Evolutionary conservation across 352 stramenopile genomes (phyloP).

Genomic region (Synura sp.): DNA sequence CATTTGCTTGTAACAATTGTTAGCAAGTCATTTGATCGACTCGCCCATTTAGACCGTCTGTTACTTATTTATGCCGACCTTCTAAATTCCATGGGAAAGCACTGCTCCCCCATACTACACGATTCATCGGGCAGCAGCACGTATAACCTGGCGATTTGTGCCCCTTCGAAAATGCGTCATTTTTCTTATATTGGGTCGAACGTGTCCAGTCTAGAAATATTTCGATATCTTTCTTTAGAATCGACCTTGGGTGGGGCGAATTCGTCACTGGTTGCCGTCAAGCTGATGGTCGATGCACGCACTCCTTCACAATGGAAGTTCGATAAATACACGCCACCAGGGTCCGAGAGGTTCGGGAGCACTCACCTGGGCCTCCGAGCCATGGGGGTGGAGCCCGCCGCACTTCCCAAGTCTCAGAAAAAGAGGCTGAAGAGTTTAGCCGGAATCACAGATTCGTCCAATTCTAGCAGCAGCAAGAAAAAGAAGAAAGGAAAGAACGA

Average conservation of each 20-base stretch:
- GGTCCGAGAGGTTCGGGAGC: constrained; percentile 6
- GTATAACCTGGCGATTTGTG: not conserved
- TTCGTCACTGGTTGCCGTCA: not conserved
- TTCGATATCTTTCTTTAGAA: not conserved
- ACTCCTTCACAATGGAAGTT: constrained; percentile 30
- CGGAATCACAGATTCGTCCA: not conserved
- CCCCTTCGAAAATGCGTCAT: not conserved
- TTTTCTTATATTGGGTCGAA: not conserved
- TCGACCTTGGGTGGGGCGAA: not conserved
- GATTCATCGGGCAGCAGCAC: not conserved
- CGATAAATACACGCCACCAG: not conserved
- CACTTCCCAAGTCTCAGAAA: not conserved
- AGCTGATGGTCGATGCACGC: not conserved
- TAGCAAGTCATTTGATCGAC: not conserved
- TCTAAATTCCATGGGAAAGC: not conserved
- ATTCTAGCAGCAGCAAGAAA: not conserved
- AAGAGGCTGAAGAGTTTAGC: not conserved
- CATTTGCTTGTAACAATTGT: not conserved
- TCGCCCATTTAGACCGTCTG: not conserved
- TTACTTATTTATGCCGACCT: not conserved
- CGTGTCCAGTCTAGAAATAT: not conserved
- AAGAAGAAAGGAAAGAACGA: not conserved
- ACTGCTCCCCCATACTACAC: not conserved
- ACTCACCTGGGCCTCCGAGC: not conserved
- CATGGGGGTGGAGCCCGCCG: not conserved